These are phyloP conservation scores for Kwoniella heveanensis DNA, from an alignment of 768 basidiomycete genomes.

Conservation along the genomic window DNA sequence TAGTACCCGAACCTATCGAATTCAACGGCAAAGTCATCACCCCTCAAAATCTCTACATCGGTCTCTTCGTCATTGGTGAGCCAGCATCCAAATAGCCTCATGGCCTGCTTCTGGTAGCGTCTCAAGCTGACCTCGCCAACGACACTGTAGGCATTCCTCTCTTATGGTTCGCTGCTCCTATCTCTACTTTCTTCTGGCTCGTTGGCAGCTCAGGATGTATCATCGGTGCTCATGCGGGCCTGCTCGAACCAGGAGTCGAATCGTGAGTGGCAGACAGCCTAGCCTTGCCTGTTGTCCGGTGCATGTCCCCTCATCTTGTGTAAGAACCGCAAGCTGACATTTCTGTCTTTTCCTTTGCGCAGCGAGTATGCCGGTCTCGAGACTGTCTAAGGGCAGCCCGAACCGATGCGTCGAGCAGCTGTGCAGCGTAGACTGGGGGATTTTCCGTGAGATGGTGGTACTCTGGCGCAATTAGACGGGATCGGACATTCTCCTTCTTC, in stretches of 20 bases:
- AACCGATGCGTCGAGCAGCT: too few relatives aligned
- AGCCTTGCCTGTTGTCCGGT: too few relatives aligned
- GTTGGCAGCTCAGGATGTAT: conserved; percentile 81
- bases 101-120: not conserved
- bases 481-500: not conserved
- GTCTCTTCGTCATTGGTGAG: conserved; percentile 74
- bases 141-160: conserved; percentile 30
- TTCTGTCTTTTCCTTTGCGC: not conserved
- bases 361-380: conserved; percentile 25
- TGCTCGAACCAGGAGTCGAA: conserved; percentile 92
- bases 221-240: conserved; percentile 78
- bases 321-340: too few relatives aligned
- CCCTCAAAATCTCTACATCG: conserved; percentile 84
- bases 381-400: conserved; percentile 10
- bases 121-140: not conserved
- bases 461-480: not conserved
- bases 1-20: conserved; percentile 82
- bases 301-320: too few relatives aligned
- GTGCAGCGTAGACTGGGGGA: not conserved
- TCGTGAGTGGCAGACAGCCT: conserved; percentile 27
- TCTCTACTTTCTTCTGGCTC: conserved; percentile 86
- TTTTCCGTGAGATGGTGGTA: not conserved
- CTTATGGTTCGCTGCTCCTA: conserved; percentile 56
- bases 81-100: conserved; percentile 11
- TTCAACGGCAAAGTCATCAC: conserved; percentile 79